Evolutionary conservation across 768 basidiomycete genomes (phyloP).

Genomic region (Porphyrellus cyaneotinctus): DNA sequence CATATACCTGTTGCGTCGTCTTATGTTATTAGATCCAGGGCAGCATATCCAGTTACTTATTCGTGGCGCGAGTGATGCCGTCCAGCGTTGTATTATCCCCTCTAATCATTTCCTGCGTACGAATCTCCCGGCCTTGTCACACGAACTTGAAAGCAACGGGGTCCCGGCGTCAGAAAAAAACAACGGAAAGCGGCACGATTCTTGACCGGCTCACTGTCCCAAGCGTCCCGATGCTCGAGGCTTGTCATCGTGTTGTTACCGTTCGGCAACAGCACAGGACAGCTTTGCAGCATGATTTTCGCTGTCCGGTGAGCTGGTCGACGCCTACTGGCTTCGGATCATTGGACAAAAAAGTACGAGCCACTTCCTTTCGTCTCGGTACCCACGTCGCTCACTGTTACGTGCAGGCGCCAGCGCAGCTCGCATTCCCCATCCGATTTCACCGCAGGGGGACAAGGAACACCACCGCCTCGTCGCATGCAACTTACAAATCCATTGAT

Average conservation of each 20-base stretch:
- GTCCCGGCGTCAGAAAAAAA: neutral
- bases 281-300: slow-evolving; percentile 2
- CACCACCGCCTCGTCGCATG: neutral
- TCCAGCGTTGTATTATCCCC: neutral
- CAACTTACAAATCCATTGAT: neutral
- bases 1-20: neutral
- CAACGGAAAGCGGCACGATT: neutral
- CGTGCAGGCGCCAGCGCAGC: neutral
- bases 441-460: slow-evolving; percentile 1
- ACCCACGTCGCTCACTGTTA: slow-evolving; percentile 8
- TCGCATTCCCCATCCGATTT: neutral
- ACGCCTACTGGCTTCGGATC: slow-evolving; percentile 9
- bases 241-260: slow-evolving; percentile 13
- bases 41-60: neutral
- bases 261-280: slow-evolving; percentile 5
- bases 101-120: neutral
- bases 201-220: neutral
- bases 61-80: neutral
- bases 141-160: neutral
- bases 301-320: neutral
- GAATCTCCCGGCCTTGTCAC: neutral
- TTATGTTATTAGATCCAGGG: neutral
- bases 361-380: neutral
- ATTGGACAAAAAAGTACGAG: slow-evolving; percentile 7
- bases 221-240: neutral